Conservation (phyloP, 257 asterid species). For the Plantago major region DNA sequence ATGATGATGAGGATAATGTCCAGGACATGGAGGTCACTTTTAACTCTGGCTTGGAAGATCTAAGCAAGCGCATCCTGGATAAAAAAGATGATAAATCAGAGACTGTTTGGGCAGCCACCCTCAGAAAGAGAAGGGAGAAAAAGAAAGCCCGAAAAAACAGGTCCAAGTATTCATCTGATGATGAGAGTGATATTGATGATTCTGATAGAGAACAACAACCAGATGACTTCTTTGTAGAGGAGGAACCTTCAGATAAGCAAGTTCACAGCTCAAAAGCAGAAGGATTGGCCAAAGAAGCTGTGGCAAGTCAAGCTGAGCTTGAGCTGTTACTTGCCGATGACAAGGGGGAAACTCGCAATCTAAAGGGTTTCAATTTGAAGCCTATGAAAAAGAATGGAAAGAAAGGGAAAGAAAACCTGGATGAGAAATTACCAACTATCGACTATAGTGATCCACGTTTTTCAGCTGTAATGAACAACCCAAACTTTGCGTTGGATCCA, state of each 20-base stretch:
- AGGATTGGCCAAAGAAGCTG: conserved; percentile 45
- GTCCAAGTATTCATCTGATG: conserved; percentile 67
- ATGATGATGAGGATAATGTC: conserved; percentile 43
- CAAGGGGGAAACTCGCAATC: conserved; percentile 39
- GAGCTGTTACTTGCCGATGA: conserved; percentile 83
- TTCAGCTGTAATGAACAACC: conserved; percentile 48
- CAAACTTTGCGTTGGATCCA: conserved; percentile 80
- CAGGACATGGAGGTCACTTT: conserved; percentile 92
- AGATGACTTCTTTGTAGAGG: conserved; percentile 72
- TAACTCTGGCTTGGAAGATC: conserved; percentile 74
- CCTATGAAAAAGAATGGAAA: conserved; percentile 58
- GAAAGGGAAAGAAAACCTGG: conserved; percentile 47
- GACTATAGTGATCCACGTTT: conserved; percentile 79
- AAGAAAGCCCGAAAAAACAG: conserved; percentile 55
- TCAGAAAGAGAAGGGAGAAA: conserved; percentile 66
- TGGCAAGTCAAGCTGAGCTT: conserved; percentile 82
- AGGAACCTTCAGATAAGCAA: conserved; percentile 33
- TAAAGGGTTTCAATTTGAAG: conserved; percentile 81
- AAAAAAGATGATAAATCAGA: conserved; percentile 82
- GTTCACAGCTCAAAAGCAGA: conserved; percentile 25
- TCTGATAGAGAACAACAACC: conserved; percentile 51
- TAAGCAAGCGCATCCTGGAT: conserved; percentile 75
- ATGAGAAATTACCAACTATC: conserved; percentile 59
- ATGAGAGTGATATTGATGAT: conserved; percentile 39
- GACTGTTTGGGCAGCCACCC: conserved; percentile 79